phyloP scores from a whole-genome alignment of 495 filamentous ascomycete species.

The Chaetomium cochliodes region DNA sequence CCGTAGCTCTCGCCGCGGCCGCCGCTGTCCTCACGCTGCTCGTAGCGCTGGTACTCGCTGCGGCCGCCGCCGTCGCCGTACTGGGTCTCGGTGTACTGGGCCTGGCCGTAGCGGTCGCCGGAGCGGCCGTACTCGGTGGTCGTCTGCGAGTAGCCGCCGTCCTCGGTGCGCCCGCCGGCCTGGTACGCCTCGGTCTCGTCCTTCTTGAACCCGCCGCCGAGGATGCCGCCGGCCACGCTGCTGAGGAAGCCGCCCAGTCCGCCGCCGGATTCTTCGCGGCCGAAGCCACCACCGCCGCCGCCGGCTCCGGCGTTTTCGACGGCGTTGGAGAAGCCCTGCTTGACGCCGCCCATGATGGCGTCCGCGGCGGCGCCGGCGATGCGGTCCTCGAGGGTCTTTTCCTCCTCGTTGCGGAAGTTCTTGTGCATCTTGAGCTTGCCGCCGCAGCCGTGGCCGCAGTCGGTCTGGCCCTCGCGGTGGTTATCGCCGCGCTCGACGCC shows the following conservation, averaged over 20 bases:
- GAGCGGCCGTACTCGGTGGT: slow-evolving; percentile 48
- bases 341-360: slow-evolving; percentile 49
- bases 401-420: slow-evolving; percentile 38
- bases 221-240: slow-evolving; percentile 46
- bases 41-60: slow-evolving; percentile 47
- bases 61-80: slow-evolving; percentile 45
- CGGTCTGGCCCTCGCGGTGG: slow-evolving; percentile 80
- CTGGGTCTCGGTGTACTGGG: slow-evolving; percentile 45
- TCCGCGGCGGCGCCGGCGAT: slow-evolving; percentile 47
- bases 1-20: slow-evolving; percentile 35
- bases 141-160: slow-evolving; percentile 46
- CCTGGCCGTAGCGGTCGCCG: slow-evolving; percentile 49
- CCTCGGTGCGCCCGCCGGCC: slow-evolving; percentile 35
- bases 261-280: slow-evolving; percentile 34
- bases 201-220: slow-evolving; percentile 46
- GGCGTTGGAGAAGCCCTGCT: slow-evolving; percentile 41
- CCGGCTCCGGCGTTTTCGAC: slow-evolving; percentile 32
- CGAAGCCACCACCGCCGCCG: slow-evolving; percentile 2
- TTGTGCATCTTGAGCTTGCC: slow-evolving; percentile 51
- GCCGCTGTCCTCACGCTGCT: slow-evolving; percentile 33
- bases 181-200: slow-evolving; percentile 45
- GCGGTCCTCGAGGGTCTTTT: slow-evolving; percentile 43
- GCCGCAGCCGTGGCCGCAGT: slow-evolving; percentile 81
- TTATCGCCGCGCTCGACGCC: slow-evolving; percentile 74
- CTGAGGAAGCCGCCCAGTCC: slow-evolving; percentile 46